Evolutionary conservation across 1,284 basidiomycete genomes (phyloP).

Genomic region (Cerioporus squamosus): DNA sequence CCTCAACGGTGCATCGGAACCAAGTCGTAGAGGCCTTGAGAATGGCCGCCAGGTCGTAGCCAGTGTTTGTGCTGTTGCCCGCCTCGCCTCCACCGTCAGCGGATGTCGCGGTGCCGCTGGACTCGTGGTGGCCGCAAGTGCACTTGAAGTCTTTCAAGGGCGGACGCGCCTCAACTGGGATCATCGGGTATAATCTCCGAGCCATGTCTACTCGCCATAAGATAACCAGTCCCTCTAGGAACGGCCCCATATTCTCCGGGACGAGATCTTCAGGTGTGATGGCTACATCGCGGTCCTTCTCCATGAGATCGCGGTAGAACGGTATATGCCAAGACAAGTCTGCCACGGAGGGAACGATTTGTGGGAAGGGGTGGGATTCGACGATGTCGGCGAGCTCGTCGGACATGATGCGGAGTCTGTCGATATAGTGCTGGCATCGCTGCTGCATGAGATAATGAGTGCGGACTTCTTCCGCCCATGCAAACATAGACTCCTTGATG

Average conservation of each 20-base stretch:
- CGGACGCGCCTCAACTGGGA: background rate
- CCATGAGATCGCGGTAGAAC: conserved; percentile 7
- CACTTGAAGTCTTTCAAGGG: background rate
- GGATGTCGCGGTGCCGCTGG: no score
- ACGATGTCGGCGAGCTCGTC: conserved; percentile 11
- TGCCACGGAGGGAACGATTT: conserved; percentile 9
- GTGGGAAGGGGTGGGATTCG: conserved; percentile 4
- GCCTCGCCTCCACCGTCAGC: background rate
- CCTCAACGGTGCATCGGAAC: conserved; percentile 45
- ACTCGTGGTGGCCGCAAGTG: background rate
- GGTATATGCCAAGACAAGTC: conserved; percentile 22
- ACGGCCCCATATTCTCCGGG: background rate
- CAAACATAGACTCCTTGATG: conserved; percentile 22
- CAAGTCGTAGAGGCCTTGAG: conserved; percentile 47
- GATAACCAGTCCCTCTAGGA: background rate
- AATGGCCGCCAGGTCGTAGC: background rate
- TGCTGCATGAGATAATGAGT: conserved; percentile 15
- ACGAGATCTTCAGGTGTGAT: background rate
- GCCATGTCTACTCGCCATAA: background rate
- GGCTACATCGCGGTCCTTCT: background rate
- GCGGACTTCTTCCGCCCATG: conserved; percentile 12
- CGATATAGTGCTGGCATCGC: conserved; percentile 15
- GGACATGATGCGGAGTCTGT: conserved; percentile 13
- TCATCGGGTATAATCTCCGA: background rate
- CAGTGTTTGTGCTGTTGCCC: background rate